Conservation (phyloP, 805 yeast species). For the Yamadazyma ubonensis region DNA sequence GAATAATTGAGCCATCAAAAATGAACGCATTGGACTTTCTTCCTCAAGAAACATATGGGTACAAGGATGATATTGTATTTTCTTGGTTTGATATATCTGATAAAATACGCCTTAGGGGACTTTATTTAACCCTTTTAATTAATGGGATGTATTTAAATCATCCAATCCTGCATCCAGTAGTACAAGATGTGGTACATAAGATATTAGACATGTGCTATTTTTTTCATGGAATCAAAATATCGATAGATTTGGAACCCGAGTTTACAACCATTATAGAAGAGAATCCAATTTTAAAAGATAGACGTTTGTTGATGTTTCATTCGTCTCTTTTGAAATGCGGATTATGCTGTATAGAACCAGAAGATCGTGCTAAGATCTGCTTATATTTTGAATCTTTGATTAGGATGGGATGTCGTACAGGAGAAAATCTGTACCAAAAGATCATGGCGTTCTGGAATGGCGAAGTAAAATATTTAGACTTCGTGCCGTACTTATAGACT, state of each 20-base stretch:
- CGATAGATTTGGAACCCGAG: conserved; percentile 6
- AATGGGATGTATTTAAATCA: conserved; percentile 13
- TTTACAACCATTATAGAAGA: conserved; percentile 7
- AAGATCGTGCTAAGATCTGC: conserved; percentile 14
- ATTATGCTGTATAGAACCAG: conserved; percentile 11
- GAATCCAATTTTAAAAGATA: conserved; percentile 12
- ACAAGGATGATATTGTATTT: conserved; percentile 18
- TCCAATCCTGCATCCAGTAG: conserved; percentile 11
- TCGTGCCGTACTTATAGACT: conserved; percentile 17
- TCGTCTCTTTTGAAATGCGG: conserved; percentile 18
- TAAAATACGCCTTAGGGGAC: conserved; percentile 37
- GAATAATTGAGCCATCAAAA: conserved; percentile 13
- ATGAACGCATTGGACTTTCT: conserved; percentile 14
- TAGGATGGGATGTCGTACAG: conserved; percentile 16
- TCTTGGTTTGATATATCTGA: conserved; percentile 54
- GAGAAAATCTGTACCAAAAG: conserved; percentile 14
- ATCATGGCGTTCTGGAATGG: conserved; percentile 15
- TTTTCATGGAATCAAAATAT: conserved; percentile 16
- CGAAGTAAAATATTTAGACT: conserved; percentile 9
- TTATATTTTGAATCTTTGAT: conserved; percentile 15
- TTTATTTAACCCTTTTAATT: conserved; percentile 30
- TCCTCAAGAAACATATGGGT: conserved; percentile 19
- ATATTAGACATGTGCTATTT: conserved; percentile 18
- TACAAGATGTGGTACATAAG: conserved; percentile 18
- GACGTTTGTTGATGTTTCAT: conserved; percentile 18